phyloP scores from a whole-genome alignment of 306 rosid genomes.

The Argentina anserina region DNA sequence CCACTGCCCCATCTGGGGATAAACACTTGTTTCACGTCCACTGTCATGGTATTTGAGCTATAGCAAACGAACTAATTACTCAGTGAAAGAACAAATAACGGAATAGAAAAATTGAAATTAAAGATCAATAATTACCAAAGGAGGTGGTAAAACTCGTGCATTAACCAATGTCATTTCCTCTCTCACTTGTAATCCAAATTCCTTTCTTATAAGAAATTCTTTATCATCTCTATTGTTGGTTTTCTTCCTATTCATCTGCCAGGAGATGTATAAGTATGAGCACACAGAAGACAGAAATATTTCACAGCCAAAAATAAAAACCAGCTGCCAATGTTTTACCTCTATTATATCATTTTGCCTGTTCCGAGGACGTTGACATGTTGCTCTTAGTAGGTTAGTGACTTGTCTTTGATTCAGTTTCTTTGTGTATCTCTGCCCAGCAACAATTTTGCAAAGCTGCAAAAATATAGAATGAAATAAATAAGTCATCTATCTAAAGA shows the following conservation, averaged over 20 bases:
- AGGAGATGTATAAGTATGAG: background rate
- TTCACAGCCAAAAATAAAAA: background rate
- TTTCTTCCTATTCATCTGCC: background rate
- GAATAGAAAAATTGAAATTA: background rate
- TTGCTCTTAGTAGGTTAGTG: constrained; percentile 45
- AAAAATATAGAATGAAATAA: background rate
- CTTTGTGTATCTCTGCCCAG: constrained; percentile 64
- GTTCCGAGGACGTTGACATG: constrained; percentile 52
- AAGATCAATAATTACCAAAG: constrained; percentile 35
- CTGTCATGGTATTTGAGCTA: constrained; percentile 58
- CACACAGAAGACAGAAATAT: background rate
- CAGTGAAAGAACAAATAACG: background rate
- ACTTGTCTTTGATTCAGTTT: constrained; percentile 61
- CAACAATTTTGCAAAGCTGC: constrained; percentile 56
- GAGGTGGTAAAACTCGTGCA: constrained; percentile 73
- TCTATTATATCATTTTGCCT: constrained; percentile 31
- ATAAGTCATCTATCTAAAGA: background rate
- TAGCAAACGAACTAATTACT: background rate
- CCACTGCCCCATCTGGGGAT: constrained; percentile 82
- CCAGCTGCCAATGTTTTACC: constrained; percentile 17
- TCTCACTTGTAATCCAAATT: constrained; percentile 50
- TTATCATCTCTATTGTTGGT: background rate
- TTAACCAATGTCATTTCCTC: constrained; percentile 23
- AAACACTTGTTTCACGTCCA: constrained; percentile 39
- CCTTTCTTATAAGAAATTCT: background rate